Conservation (phyloP, 2,329 filamentous ascomycete species). For the Aspergillus carbonarius region DNA sequence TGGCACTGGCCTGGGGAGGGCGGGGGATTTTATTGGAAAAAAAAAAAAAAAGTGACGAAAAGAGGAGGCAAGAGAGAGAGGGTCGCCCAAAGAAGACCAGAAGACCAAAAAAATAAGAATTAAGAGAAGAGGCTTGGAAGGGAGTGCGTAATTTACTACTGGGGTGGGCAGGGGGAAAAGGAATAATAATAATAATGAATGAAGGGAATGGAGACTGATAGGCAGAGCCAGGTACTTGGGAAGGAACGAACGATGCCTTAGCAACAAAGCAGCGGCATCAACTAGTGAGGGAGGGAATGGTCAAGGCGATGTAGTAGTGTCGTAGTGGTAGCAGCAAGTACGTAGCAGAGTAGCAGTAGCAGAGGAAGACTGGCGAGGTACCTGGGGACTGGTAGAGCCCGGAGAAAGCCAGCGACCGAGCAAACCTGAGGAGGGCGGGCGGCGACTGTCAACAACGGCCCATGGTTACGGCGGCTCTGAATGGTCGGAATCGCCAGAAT, state of each 20-base stretch:
- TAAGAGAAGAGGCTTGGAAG: not conserved
- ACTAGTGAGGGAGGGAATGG: conserved; percentile 5
- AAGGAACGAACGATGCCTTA: conserved; percentile 24
- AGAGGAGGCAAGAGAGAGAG: not conserved
- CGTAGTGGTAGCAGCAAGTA: not conserved
- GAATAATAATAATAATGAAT: conserved; percentile 17
- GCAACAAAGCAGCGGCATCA: conserved; percentile 18
- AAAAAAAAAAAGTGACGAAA: conserved; percentile 1
- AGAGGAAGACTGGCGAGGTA: not conserved
- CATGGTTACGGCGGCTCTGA: conserved; percentile 14
- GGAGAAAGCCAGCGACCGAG: conserved; percentile 11
- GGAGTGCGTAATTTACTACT: conserved; percentile 11
- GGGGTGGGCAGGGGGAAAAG: conserved; percentile 8
- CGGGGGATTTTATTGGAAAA: conserved; percentile 8
- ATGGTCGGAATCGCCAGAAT: not conserved
- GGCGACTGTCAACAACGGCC: conserved; percentile 15
- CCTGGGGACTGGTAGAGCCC: conserved; percentile 1
- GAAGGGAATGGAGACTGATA: conserved; percentile 20
- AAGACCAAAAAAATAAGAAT: conserved; percentile 9
- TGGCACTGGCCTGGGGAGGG: conserved; percentile 3
- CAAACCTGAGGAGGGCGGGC: conserved; percentile 15
- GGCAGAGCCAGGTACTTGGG: conserved; percentile 20
- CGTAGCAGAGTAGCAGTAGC: not conserved
- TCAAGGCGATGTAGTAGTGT: not conserved
- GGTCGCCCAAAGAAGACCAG: not conserved